phyloP scores from a whole-genome alignment of 768 basidiomycete genomes.

The Coprinopsis strossmayeri region DNA sequence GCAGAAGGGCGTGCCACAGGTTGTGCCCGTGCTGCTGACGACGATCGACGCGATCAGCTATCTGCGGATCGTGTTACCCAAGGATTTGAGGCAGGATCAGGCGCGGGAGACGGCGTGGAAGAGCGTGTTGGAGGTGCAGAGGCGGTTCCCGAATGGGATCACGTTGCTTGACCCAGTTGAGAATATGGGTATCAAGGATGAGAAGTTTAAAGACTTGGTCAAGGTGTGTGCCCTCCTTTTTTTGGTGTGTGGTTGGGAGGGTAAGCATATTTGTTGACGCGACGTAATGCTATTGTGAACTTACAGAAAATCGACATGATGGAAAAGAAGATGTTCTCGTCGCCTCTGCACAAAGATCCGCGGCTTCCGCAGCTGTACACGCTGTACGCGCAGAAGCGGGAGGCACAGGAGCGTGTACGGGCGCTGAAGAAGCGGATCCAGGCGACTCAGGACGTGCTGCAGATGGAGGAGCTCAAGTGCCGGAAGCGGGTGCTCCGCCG shows the following conservation, averaged over 20 bases:
- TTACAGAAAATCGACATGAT: constrained; percentile 83
- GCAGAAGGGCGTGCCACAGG: constrained; percentile 74
- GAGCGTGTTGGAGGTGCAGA: constrained; percentile 85
- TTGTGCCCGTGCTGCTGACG: constrained; percentile 83
- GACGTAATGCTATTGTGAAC: not conserved
- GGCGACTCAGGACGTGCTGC: constrained; percentile 86
- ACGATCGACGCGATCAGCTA: constrained; percentile 84
- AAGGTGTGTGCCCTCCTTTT: too few relatives aligned
- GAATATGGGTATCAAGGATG: constrained; percentile 95
- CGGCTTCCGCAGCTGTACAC: constrained; percentile 78
- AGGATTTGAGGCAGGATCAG: constrained; percentile 74
- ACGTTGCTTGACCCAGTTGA: constrained; percentile 84
- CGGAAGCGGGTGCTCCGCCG: constrained; percentile 91
- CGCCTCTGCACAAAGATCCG: constrained; percentile 72
- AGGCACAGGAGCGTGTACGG: constrained; percentile 61
- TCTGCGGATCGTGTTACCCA: constrained; percentile 82
- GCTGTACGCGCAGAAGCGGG: constrained; percentile 70
- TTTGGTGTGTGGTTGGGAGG: too few relatives aligned
- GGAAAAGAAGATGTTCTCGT: constrained; percentile 79
- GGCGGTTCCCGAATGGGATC: constrained; percentile 84
- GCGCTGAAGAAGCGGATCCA: constrained; percentile 81
- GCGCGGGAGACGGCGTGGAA: constrained; percentile 85
- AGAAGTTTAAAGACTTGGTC: constrained; percentile 82
- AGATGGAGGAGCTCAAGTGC: constrained; percentile 93
- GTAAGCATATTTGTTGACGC: too few relatives aligned